Evolutionary conservation across 805 yeast genomes (phyloP), one percentile per base, ranked within the genome.

Genomic region (Candida qinlingensis): DNA sequence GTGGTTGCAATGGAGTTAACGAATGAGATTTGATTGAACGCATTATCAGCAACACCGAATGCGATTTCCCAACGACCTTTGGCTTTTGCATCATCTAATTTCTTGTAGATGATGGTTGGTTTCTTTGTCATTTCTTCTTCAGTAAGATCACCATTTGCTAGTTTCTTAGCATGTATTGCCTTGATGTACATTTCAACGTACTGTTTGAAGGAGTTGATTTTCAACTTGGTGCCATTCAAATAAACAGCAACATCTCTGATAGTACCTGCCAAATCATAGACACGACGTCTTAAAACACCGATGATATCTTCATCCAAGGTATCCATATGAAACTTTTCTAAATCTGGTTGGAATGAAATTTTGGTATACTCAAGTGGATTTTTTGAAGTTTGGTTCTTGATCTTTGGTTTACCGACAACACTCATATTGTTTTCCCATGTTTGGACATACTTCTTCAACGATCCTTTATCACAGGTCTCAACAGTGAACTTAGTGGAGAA

Each of bases 1-100:
- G 98, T 92, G 0, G 99, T 94, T 0, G 99, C 99, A 64, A 94
- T 94, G 6, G 97, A 90, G 65, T 94, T 94, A 12, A 94, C 99
- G 70, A 94, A 94, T 35, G 97, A 91, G 39, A 94, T 94, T 66
- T 94, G 99, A 59, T 88, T 87, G 68, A 94, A 94, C 3, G 79
- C 70, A 4, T 91, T 92, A 60, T 90, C 96, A 39, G 97, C 87
- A 5, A 90, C 85, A 1, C 96, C 92, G 71, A 94, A 92, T 0
- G 96, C 99, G 52, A 94, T 67, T 66, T 94, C 99, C 99, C 99
- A 94, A 54, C 97, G 77, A 28, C 60, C 62, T 43, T 60, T 60
- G 4, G 63, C 44, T 39, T 60, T 60, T 10, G 58, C 53, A 49
- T 87, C 94, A 60, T 83, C 86, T 41, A 90, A 67, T 40, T 81